Evolutionary conservation across 352 stramenopile genomes (phyloP).

Genomic region (Globisporangium acanthophoron): DNA sequence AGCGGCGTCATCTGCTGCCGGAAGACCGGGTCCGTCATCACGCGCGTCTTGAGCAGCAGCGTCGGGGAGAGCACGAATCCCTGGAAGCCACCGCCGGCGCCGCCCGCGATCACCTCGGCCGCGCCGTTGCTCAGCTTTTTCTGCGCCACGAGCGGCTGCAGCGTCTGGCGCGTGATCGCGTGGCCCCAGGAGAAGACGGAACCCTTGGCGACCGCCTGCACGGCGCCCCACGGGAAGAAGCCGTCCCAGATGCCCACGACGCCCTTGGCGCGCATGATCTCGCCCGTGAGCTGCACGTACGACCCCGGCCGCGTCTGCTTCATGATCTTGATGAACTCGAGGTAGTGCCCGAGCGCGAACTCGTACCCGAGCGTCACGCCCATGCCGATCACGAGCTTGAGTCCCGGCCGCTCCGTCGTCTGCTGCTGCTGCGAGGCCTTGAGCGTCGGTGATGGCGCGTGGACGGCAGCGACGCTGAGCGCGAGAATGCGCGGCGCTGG

Average conservation of each 20-base stretch:
- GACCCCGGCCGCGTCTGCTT: constrained; percentile 85
- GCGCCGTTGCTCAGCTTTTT: constrained; percentile 44
- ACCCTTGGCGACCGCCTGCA: constrained; percentile 89
- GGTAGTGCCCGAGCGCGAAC: constrained; percentile 82
- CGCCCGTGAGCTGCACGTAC: constrained; percentile 70
- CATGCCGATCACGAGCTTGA: constrained; percentile 83
- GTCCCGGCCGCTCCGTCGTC: constrained; percentile 37
- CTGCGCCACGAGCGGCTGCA: constrained; percentile 59
- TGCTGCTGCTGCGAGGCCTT: constrained; percentile 3
- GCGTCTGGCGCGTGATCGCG: constrained; percentile 46
- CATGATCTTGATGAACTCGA: constrained; percentile 95
- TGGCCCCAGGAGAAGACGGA: constrained; percentile 89
- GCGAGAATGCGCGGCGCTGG: constrained; percentile 8
- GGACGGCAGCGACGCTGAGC: constrained; percentile 12
- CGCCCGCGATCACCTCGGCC: constrained; percentile 83
- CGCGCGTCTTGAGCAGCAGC: constrained; percentile 92
- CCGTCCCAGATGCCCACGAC: constrained; percentile 90
- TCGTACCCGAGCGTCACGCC: constrained; percentile 88
- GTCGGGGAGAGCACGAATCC: constrained; percentile 91
- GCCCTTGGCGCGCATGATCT: constrained; percentile 88
- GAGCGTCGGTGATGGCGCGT: no score
- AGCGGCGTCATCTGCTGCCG: constrained; percentile 83
- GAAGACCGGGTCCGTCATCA: constrained; percentile 94
- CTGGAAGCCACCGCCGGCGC: constrained; percentile 88
- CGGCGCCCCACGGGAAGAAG: constrained; percentile 90